Evolutionary conservation across 2,329 filamentous ascomycete genomes (phyloP).

Genomic region (Phialophora verrucosa): DNA sequence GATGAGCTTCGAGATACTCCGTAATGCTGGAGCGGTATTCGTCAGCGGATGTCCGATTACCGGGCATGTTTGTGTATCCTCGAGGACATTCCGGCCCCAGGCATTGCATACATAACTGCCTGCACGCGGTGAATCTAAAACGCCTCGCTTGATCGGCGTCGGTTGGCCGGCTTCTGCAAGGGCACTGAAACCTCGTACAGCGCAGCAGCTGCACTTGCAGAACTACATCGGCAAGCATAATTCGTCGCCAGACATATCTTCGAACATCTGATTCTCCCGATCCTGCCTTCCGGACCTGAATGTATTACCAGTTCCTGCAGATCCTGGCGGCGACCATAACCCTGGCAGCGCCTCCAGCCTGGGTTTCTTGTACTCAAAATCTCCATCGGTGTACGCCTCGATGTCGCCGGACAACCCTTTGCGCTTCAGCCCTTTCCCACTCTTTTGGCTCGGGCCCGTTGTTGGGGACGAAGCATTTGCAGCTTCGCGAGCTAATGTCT

Average conservation of each 20-base stretch:
- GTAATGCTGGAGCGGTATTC: not conserved
- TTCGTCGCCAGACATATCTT: conserved; percentile 29
- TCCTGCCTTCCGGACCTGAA: not conserved
- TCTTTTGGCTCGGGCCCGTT: not conserved
- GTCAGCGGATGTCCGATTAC: not conserved
- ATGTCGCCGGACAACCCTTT: conserved; percentile 8
- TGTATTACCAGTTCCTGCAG: not conserved
- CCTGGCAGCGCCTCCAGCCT: conserved; percentile 10
- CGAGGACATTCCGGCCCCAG: not conserved
- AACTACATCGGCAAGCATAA: conserved; percentile 24
- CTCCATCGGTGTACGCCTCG: conserved; percentile 18
- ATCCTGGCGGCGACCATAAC: not conserved
- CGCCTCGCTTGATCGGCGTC: not conserved
- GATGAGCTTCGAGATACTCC: not conserved
- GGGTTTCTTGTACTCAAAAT: conserved; percentile 24
- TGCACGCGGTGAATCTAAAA: not conserved
- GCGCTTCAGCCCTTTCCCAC: conserved; percentile 36
- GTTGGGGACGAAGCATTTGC: not conserved
- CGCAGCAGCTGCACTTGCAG: not conserved
- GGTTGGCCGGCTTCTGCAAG: conserved; percentile 23
- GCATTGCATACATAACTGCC: not conserved
- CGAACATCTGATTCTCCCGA: not conserved
- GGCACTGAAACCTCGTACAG: conserved; percentile 16
- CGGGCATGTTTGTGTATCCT: not conserved
- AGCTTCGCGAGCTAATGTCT: not conserved